Conservation (phyloP, 306 rosid genomes). For the Vigna unguiculata region DNA sequence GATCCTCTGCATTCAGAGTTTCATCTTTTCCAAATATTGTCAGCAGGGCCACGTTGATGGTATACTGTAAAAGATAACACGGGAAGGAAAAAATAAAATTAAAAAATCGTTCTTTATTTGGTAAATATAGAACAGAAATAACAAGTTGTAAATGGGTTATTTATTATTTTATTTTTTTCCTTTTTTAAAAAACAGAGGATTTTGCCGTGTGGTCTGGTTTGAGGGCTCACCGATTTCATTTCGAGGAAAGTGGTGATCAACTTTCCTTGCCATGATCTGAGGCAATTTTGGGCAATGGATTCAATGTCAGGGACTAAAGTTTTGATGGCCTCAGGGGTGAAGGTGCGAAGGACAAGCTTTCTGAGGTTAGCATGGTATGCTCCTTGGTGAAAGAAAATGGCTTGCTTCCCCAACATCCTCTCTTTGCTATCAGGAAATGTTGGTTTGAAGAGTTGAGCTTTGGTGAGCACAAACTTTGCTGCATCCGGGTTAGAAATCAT, state of each 20-base stretch:
- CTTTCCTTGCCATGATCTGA: slow-evolving; percentile 76
- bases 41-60: slow-evolving; percentile 87
- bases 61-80: slow-evolving; percentile 57
- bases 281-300: slow-evolving; percentile 67
- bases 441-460: slow-evolving; percentile 84
- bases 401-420: slow-evolving; percentile 89
- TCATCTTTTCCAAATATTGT: slow-evolving; percentile 87
- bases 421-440: slow-evolving; percentile 93
- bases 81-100: not conserved
- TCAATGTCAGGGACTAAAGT: slow-evolving; percentile 62
- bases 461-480: slow-evolving; percentile 74
- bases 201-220: not conserved
- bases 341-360: slow-evolving; percentile 81
- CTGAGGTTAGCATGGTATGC: slow-evolving; percentile 84
- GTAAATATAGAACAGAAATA: not conserved
- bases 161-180: not conserved
- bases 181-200: slow-evolving; percentile 37
- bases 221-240: slow-evolving; percentile 77
- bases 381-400: slow-evolving; percentile 89
- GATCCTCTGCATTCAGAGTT: slow-evolving; percentile 69
- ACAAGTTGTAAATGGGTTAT: not conserved
- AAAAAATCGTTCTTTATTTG: slow-evolving; percentile 22
- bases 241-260: slow-evolving; percentile 80
- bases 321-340: slow-evolving; percentile 72
- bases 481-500: slow-evolving; percentile 92